Evolutionary conservation across 805 yeast species (phyloP).

Genomic region (Kurtzmaniella cleridarum): DNA sequence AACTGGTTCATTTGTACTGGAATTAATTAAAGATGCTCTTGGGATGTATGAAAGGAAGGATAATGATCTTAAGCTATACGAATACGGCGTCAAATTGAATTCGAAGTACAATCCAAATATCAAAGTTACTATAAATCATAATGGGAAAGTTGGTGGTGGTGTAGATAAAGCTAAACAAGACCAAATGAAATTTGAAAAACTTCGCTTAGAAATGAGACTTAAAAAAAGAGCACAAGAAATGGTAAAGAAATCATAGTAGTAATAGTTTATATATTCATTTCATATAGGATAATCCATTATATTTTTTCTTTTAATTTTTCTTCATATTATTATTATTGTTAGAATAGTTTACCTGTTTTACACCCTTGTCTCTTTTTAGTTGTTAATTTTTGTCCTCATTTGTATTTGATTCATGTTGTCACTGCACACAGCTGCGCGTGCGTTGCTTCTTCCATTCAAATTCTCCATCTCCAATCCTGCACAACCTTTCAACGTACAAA

Average conservation of each 20-base stretch:
- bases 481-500: neutral
- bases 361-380: no score
- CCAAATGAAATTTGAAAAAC: conserved; percentile 39
- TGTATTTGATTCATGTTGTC: no score
- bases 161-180: conserved; percentile 23
- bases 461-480: neutral
- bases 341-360: no score
- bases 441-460: no score
- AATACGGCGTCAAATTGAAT: conserved; percentile 36
- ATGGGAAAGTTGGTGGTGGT: conserved; percentile 14
- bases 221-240: conserved; percentile 39
- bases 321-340: no score
- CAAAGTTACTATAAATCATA: conserved; percentile 20
- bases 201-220: conserved; percentile 41
- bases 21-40: conserved; percentile 29
- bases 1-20: conserved; percentile 15
- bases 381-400: no score
- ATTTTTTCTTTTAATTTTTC: no score
- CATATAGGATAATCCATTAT: no score
- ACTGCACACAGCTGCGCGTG: no score
- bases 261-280: no score
- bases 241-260: conserved; percentile 14
- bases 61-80: conserved; percentile 34
- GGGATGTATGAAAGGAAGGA: conserved; percentile 26
- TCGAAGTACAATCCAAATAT: conserved; percentile 34